Base-by-base conservation (phyloP, 1,139 yeast species). In the Hansenula sp. region DNA sequence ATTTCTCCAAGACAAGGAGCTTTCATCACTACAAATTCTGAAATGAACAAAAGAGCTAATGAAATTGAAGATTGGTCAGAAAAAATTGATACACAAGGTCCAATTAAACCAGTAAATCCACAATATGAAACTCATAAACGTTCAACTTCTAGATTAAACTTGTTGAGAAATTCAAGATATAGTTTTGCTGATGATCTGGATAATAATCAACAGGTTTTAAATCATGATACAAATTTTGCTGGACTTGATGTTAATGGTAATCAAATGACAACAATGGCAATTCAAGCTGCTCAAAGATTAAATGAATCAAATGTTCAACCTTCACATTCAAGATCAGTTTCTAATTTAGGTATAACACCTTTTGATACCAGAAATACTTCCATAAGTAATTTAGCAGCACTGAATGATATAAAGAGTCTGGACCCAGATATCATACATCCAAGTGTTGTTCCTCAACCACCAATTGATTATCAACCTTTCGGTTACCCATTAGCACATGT, bases 401-500 rank as follows among this genome's bases (percentile, higher is more conserved):
- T 46, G 43, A 27, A 37, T n/a, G 52, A 46, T 14, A 63, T 75
- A 19, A 68, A 66, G 37, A 73, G 80, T n/a, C 67, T 85, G 48
- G 79, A 83, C 27, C 78, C 87, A 10, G 83, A 82, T 47, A 66
- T 85, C 21, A 82, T 90, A 40, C 94, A 78, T 51, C 79, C 84
- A 1, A 81, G 79, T 54, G 82, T 73, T 40, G 77, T 82, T 18
- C 79, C 95, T 3, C 97, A 90, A 62, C 97, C 97, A 4, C 95
- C 96, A 2, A 76, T 81, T 17, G 87, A 77, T 50, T 89, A 80
- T 65, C 90, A 84, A 66, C 97, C 97, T 8, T 88, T 75, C 64
- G 88, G 84, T 1, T 87, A 70, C 58, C 98, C 97, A 11, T 72
- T 92, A 47, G 88, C 90, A 12, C 97, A 92, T 57, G 71, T 86